Evolutionary conservation across 345 rosid species (phyloP).

Genomic region (Orychophragmus violaceus): DNA sequence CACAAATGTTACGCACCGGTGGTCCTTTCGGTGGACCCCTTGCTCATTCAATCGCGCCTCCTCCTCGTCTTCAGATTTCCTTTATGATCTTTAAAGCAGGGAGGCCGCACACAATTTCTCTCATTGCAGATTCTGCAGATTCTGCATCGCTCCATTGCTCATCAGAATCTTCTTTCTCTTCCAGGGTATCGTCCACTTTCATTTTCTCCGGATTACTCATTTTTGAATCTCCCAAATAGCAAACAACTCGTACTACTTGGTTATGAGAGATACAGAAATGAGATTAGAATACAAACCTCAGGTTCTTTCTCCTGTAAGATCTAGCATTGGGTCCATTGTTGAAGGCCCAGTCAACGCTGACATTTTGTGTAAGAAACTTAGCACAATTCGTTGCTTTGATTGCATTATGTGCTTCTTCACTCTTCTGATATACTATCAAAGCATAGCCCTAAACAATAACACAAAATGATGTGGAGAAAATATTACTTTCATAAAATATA

Average conservation of each 20-base stretch:
- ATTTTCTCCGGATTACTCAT: too few relatives aligned
- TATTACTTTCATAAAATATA: neutral
- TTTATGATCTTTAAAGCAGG: too few relatives aligned
- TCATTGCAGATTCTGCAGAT: too few relatives aligned
- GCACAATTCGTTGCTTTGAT: slow-evolving; percentile 55
- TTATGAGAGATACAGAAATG: neutral
- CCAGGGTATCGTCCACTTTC: neutral
- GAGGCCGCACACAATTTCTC: too few relatives aligned
- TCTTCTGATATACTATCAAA: slow-evolving; percentile 62
- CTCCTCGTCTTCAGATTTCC: too few relatives aligned
- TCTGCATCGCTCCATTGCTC: neutral
- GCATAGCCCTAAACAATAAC: slow-evolving; percentile 62
- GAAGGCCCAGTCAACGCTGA: slow-evolving; percentile 76
- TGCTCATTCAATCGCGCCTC: too few relatives aligned
- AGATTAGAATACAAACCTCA: slow-evolving; percentile 42
- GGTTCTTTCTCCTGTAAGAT: slow-evolving; percentile 46
- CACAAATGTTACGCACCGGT: slow-evolving; percentile 27
- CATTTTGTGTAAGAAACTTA: slow-evolving; percentile 48
- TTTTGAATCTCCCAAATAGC: neutral
- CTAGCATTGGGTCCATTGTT: slow-evolving; percentile 57
- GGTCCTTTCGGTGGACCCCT: slow-evolving; percentile 13
- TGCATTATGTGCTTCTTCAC: slow-evolving; percentile 68
- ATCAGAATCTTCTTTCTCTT: neutral
- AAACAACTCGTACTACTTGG: neutral
- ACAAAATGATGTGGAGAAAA: neutral